These are phyloP conservation scores for Xylaria sp. DNA, from an alignment of 2,329 filamentous ascomycete species.

Conservation along the genomic window DNA sequence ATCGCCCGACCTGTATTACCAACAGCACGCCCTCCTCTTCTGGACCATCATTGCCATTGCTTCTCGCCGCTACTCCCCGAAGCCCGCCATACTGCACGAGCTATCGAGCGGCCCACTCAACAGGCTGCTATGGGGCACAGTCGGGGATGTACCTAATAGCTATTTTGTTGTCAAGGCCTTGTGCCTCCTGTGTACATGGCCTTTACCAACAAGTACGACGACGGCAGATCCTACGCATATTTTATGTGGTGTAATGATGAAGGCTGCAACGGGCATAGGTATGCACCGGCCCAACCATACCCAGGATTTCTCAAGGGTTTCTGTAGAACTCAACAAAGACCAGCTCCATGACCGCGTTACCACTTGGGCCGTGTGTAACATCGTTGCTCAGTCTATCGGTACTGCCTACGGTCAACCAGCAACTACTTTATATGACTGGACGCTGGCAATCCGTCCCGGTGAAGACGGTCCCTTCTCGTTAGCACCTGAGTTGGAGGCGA, in stretches of 20 bases:
- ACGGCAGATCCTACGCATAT: constrained; percentile 83
- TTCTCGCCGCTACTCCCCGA: constrained; percentile 69
- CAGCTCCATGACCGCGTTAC: constrained; percentile 78
- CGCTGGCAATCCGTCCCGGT: constrained; percentile 64
- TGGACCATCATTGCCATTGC: constrained; percentile 83
- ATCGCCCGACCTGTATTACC: constrained; percentile 74
- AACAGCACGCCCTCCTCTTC: constrained; percentile 80
- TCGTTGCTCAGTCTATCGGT: constrained; percentile 80
- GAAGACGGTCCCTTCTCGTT: constrained; percentile 65
- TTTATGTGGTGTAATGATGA: constrained; percentile 83
- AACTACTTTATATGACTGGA: constrained; percentile 79
- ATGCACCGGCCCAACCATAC: constrained; percentile 81
- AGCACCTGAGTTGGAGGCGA: constrained; percentile 66
- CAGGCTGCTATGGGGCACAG: constrained; percentile 75
- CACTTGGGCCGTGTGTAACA: constrained; percentile 86
- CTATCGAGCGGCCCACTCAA: constrained; percentile 70
- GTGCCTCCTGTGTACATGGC: constrained; percentile 81
- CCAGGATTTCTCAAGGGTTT: constrained; percentile 80
- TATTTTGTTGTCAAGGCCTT: constrained; percentile 83
- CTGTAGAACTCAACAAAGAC: constrained; percentile 76
- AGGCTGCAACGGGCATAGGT: constrained; percentile 82
- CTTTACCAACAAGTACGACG: constrained; percentile 79
- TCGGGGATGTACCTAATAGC: constrained; percentile 77
- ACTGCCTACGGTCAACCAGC: constrained; percentile 84
- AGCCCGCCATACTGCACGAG: constrained; percentile 68